Conservation (phyloP, 2,329 filamentous ascomycete genomes). For the Chaetomiaceae sp. region DNA sequence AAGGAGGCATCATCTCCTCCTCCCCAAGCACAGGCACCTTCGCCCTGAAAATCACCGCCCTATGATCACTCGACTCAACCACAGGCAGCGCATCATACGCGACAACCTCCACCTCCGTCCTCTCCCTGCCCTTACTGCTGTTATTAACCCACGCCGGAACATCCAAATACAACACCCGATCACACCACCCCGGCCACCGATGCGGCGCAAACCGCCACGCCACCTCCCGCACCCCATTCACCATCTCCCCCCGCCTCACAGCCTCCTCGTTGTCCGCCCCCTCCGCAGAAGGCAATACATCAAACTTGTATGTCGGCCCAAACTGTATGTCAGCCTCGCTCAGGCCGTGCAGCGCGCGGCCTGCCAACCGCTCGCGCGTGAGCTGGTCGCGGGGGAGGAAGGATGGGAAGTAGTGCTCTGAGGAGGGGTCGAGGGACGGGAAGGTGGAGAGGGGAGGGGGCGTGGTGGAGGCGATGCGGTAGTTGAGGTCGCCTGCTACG, state of each 20-base stretch:
- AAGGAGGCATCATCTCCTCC: slow-evolving; percentile 35
- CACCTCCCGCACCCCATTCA: slow-evolving; percentile 36
- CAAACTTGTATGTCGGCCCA: slow-evolving; percentile 92
- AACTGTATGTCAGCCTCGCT: slow-evolving; percentile 71
- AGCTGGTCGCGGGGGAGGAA: slow-evolving; percentile 78
- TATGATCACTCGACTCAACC: slow-evolving; percentile 81
- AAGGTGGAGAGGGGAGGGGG: slow-evolving; percentile 60
- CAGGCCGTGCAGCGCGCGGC: slow-evolving; percentile 72
- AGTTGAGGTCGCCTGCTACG: slow-evolving; percentile 89
- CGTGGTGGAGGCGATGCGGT: slow-evolving; percentile 68
- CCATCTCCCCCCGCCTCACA: background rate
- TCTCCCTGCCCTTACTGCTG: slow-evolving; percentile 5
- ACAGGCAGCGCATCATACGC: slow-evolving; percentile 74
- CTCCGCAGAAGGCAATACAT: slow-evolving; percentile 36
- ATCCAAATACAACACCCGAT: slow-evolving; percentile 77
- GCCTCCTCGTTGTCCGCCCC: background rate
- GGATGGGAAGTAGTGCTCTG: slow-evolving; percentile 57
- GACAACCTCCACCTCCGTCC: slow-evolving; percentile 43
- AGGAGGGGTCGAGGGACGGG: slow-evolving; percentile 55
- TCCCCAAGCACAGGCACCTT: slow-evolving; percentile 56
- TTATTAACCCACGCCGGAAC: slow-evolving; percentile 50
- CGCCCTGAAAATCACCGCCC: slow-evolving; percentile 71
- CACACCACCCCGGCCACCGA: slow-evolving; percentile 90
- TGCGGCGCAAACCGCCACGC: slow-evolving; percentile 73
- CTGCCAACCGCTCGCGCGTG: slow-evolving; percentile 61